Conservation (phyloP, 2,329 filamentous ascomycete species). For the Arthrinium phaeospermum region DNA sequence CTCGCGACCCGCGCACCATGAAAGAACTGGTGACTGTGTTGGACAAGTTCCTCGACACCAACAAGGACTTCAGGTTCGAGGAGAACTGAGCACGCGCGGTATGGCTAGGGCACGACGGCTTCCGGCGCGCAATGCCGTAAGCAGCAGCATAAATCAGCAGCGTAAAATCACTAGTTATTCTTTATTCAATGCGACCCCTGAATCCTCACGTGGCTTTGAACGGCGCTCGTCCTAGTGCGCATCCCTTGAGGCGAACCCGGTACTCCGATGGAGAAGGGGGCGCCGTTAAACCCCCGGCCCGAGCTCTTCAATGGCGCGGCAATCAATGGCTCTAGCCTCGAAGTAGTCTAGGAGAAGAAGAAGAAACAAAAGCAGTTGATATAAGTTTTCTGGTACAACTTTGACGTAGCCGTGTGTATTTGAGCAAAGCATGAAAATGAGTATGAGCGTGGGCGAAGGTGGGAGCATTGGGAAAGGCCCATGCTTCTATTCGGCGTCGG, state of each 20-base stretch:
- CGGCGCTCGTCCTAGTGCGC: background rate
- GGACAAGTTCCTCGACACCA: constrained; percentile 21
- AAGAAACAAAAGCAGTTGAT: background rate
- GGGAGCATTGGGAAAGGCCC: background rate
- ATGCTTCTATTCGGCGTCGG: too few relatives aligned
- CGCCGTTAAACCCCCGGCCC: background rate
- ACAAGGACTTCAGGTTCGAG: background rate
- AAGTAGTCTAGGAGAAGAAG: background rate
- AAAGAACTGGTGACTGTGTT: constrained; percentile 39
- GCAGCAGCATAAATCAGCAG: background rate
- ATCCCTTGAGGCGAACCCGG: background rate
- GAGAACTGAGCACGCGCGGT: background rate
- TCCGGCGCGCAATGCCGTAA: background rate
- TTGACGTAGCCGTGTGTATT: background rate
- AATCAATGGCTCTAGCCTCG: background rate
- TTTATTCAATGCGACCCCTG: background rate
- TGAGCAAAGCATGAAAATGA: background rate
- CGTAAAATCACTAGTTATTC: too few relatives aligned
- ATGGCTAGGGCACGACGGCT: too few relatives aligned
- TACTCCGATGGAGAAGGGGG: constrained; percentile 8
- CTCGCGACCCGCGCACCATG: constrained; percentile 40
- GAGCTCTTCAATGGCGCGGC: background rate
- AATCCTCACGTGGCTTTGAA: background rate
- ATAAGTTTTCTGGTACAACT: background rate
- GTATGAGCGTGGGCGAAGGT: background rate